Base-by-base conservation (phyloP, 2,329 filamentous ascomycete genomes). In the Diplodia intermedia region DNA sequence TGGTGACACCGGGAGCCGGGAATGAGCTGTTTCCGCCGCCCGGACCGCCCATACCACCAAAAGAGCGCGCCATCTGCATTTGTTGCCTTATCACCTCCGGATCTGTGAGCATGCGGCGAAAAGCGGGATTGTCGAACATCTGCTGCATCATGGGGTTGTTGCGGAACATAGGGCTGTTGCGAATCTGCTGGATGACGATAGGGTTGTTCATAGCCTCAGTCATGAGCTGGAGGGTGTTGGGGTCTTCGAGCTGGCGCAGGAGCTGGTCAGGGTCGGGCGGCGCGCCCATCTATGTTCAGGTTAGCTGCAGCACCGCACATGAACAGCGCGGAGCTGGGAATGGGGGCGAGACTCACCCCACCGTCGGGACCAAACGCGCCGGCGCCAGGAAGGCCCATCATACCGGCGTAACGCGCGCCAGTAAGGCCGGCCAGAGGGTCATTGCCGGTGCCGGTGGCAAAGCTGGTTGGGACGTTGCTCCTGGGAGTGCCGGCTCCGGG, bases 191-290 rank as follows among this genome's bases (percentile, higher is more conserved):
- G 76, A 98, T 87, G 73, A 99, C 91, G 20, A 90, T 88, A n/a
- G 95, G 94, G 80, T 98, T 98, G 79, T 94, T 92, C 78, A 99
- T 90, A 43, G 94, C 93, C 80, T 97, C 94, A 79, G 95, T 97
- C 88, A 99, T 91, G 67, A 90, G 90, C 72, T 93, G 90, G 71
- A 92, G 88, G 68, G 97, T 90, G 76, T 92, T 90, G 26, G 95
- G 95, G 76, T 98, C 93, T 70, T 91, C 89, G 74, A 99, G 89
- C 88, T 97, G 91, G 71, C 89, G 86, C 68, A 93, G 87, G 78
- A 99, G 88, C 69, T 91, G 86, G 68, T 97, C 94, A 69, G 93
- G 88, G 76, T 89, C 88, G 76, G 87, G 93, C 40, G 93, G 93
- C 40, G 94, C 91, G 43, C 93, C 93, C 93, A 97, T 97, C 93